Conservation (phyloP, 345 rosid genomes). For the Sonneratia alba region DNA sequence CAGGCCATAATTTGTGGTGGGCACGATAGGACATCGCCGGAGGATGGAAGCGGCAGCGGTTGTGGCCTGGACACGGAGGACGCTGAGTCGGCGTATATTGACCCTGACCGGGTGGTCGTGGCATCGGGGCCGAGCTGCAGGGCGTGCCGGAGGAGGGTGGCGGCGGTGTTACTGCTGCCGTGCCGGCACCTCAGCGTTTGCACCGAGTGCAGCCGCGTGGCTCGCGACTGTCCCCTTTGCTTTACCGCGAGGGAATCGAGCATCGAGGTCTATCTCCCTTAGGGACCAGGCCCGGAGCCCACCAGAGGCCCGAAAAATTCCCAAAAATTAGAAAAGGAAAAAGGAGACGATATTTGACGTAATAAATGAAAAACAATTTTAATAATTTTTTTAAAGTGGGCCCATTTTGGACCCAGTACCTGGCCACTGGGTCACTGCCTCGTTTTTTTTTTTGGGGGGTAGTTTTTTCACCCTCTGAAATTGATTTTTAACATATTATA, state of each 20-base stretch:
- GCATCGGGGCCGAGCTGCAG: conserved; percentile 5
- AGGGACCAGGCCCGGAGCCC: conserved; percentile 9
- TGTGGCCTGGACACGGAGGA: conserved; percentile 4
- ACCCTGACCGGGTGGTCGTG: conserved; percentile 2
- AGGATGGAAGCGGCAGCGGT: neutral
- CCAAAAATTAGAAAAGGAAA: neutral
- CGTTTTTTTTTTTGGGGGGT: neutral
- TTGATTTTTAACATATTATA: neutral
- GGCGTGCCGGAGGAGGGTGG: conserved; percentile 5
- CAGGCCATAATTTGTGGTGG: conserved; percentile 32
- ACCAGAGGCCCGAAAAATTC: neutral
- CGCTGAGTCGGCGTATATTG: conserved; percentile 7
- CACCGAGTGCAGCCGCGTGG: conserved; percentile 41
- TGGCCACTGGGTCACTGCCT: no score
- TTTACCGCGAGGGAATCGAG: conserved; percentile 45
- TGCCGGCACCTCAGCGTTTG: conserved; percentile 12
- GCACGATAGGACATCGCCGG: neutral
- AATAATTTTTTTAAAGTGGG: no score
- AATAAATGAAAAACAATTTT: neutral
- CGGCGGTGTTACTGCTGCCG: conserved; percentile 7
- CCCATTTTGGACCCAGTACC: no score
- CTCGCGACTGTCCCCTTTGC: conserved; percentile 71
- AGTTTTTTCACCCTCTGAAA: neutral
- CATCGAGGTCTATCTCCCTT: conserved; percentile 64
- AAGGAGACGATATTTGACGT: neutral